Conservation (phyloP, 2,329 filamentous ascomycete genomes). For the Xenoacremonium recifei region DNA sequence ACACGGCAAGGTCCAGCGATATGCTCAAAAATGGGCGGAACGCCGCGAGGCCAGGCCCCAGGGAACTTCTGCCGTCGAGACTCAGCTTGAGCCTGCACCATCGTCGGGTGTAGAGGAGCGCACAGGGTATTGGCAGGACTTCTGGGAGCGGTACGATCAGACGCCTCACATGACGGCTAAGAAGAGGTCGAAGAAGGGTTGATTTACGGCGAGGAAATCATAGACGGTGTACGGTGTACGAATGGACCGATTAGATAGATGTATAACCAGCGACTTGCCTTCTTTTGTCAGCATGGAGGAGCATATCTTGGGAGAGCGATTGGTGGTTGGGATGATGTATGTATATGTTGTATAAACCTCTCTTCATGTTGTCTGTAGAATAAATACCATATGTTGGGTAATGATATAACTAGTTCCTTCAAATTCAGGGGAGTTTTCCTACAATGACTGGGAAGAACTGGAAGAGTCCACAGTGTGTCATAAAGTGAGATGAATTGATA, state of each 20-base stretch:
- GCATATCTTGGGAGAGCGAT: too few species aligned
- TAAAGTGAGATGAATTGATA: too few species aligned
- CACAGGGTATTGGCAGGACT: constrained; percentile 20
- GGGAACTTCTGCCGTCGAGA: not conserved
- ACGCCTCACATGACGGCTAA: constrained; percentile 5
- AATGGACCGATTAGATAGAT: not conserved
- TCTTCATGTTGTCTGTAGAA: not conserved
- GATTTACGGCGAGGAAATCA: not conserved
- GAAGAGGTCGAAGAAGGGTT: not conserved
- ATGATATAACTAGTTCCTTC: too few species aligned
- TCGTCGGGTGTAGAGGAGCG: constrained; percentile 6
- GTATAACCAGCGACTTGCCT: too few species aligned
- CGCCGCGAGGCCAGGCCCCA: constrained; percentile 9
- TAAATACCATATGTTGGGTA: too few species aligned
- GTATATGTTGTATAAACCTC: constrained; percentile 7
- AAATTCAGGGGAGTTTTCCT: too few species aligned
- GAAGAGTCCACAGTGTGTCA: too few species aligned
- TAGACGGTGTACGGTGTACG: not conserved
- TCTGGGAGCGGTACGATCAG: constrained; percentile 27
- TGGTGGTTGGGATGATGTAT: constrained; percentile 8
- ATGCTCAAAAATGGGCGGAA: constrained; percentile 19
- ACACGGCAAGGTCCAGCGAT: constrained; percentile 18
- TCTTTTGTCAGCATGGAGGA: too few species aligned
- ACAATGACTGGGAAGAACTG: too few species aligned
- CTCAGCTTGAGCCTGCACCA: not conserved